Base-by-base conservation (phyloP, 805 yeast genomes). In the Hanseniaspora pseudoguilliermondii region DNA sequence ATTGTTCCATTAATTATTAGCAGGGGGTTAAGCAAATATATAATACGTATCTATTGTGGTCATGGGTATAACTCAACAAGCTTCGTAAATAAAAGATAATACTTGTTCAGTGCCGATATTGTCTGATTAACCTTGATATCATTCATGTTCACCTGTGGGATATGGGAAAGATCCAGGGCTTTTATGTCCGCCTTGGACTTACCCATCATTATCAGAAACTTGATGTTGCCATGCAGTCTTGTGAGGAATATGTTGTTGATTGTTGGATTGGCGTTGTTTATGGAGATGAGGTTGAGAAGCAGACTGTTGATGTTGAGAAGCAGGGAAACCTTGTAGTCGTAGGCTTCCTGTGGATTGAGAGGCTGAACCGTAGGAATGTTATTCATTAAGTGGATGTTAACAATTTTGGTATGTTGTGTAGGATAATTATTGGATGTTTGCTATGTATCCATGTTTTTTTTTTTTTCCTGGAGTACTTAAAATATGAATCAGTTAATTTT, bases 301-400 rank as follows among this genome's bases (percentile, higher is more conserved):
- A 67, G 64, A 53, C 65, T 65, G 55, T 66, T 68, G 50, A 69
- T 68, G 62, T 64, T 73, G 53, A 65, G 55, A n/a, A 66, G 59
- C 34, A 69, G 60, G 44, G 68, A 68, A 2, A 69, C 64, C 58
- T 67, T 66, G 60, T 67, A 70, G 41, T 67, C 69, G 6, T 60
- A 55, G 49, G 63, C 69, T 40, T 63, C 65, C 15, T 61, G 62
- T 10, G 62, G 61, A 29, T 66, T 54, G 21, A 57, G 38, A 1
- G 50, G 34, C 5, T 38, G 50, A 13, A 46, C 42, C 5, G 21
- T 21, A 7, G 50, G 50, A 11, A 50, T 40, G 10, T n/a, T 13
- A n/a, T 46, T 46, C 49, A 46, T 44, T n/a, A 2, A 20, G n/a
- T 18, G 16, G 16, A 47, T 49, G 61, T 36, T 18, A 23, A 8